Evolutionary conservation across 208 protist genomes (phyloP), one percentile per base, ranked within the genome.

Genomic region (Naegleria gruberi): DNA sequence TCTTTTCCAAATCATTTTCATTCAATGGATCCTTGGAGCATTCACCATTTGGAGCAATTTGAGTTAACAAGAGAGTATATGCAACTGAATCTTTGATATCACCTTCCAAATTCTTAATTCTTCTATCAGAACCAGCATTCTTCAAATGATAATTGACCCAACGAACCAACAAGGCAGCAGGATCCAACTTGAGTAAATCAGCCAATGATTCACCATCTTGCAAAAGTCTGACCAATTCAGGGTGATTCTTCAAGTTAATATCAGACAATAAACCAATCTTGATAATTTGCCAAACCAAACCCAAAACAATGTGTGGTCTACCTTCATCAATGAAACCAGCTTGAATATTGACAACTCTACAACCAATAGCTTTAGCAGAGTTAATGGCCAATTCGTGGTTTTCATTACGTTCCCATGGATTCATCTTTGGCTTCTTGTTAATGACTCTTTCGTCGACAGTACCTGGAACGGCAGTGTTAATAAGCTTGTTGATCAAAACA

Each of bases 231-330:
- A 92, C 87, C 2, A 97, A 93, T 42, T 95, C 95, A 57, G 96
- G 96, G 91, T 95, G 94, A 34, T 92, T 92, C 43, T 90, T 92
- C 8, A 97, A 87, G 90, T 94, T 96, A 92, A 97, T 95, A 45
- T 88, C 19, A 23, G 90, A 46, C 7, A 97, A 93, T 0, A 97
- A 82, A 91, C 93, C 92, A 85, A 95, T 94, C 43, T 91, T 93
- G 51, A 97, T 96, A 87, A 97, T 95, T 92, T 97, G 96, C 96
- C 96, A 97, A 19, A 96, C 91, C 3, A 97, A 83, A 83, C 95
- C 96, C 37, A 97, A 92, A 77, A 96, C 93, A 47, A 97, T 92
- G 92, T 96, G 92, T 47, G 90, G 94, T 89, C 47, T 84, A 90
- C 92, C 91, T 85, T 89, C 87, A 73, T 90, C 91, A 41, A 96